phyloP scores from a whole-genome alignment of 306 rosid species.

The Glycine tomentella region DNA sequence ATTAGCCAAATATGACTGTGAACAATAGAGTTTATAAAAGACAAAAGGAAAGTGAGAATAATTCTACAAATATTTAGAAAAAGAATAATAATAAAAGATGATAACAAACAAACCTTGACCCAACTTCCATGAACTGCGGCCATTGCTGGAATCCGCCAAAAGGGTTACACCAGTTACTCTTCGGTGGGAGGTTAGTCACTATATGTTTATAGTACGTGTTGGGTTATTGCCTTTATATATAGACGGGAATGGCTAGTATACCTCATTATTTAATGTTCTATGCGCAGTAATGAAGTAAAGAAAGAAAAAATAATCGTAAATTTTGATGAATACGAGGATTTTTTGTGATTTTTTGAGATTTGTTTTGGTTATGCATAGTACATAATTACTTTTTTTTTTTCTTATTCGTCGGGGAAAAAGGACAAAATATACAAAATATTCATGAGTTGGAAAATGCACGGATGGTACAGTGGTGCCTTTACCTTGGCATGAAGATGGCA shows the following conservation, averaged over 20 bases:
- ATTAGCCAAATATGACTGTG: neutral
- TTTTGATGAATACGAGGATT: neutral
- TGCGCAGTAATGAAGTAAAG: neutral
- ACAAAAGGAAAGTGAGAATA: neutral
- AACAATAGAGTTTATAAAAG: neutral
- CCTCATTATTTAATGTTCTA: neutral
- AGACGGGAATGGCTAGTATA: neutral
- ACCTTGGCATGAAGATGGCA: too few relatives aligned
- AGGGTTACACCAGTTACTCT: neutral
- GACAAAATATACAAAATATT: neutral
- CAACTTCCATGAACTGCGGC: conserved; percentile 65
- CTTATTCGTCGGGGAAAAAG: neutral
- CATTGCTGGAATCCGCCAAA: conserved; percentile 52
- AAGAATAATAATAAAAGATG: neutral
- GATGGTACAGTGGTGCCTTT: too few relatives aligned
- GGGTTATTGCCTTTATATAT: conserved; percentile 9
- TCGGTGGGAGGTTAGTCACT: neutral
- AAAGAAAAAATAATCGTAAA: neutral
- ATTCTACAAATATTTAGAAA: neutral
- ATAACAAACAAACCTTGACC: conserved; percentile 62
- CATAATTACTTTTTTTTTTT: neutral
- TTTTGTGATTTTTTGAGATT: neutral
- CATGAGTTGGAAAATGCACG: neutral
- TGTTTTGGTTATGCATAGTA: neutral
- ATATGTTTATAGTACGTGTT: neutral